Percentiles rank a stretch among this genome's conserved stretches.
Evolutionary conservation across 176 grass and related monocot species (phyloP).

Genomic region (Juncus inflexus): DNA sequence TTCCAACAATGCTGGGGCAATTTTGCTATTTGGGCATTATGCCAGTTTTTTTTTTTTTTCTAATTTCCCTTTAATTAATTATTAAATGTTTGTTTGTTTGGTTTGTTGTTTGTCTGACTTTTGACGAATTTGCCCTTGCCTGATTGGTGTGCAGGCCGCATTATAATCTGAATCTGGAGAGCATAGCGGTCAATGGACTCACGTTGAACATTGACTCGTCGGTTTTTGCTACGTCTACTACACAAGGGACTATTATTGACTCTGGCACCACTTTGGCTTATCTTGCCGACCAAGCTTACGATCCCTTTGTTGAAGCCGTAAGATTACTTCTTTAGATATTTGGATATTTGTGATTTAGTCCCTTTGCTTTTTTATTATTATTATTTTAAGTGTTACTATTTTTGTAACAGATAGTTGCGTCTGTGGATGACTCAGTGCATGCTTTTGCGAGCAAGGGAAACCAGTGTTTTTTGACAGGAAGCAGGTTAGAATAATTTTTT

Average conservation of each 20-base stretch:
- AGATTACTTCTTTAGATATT: conserved; percentile 27
- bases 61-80: no score
- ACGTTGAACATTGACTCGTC: conserved; percentile 67
- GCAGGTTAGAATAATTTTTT: conserved; percentile 51
- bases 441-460: conserved; percentile 57
- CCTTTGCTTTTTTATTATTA: background rate
- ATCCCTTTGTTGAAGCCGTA: conserved; percentile 91
- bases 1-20: no score
- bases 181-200: conserved; percentile 87
- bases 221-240: conserved; percentile 75
- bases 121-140: conserved; percentile 3
- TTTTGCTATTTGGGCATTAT: no score
- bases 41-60: background rate
- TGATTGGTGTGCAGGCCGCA: conserved; percentile 61
- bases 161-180: conserved; percentile 92
- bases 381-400: conserved; percentile 10
- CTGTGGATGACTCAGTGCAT: conserved; percentile 52
- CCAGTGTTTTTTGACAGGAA: conserved; percentile 77
- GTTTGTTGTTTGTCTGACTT: background rate
- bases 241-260: conserved; percentile 96
- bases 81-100: background rate
- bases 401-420: conserved; percentile 60
- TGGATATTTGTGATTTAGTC: background rate
- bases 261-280: conserved; percentile 95
- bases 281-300: conserved; percentile 80